Evolutionary conservation across 1,284 basidiomycete genomes (phyloP), one percentile per base, ranked within the genome.

Genomic region (Naganishia sp.): DNA sequence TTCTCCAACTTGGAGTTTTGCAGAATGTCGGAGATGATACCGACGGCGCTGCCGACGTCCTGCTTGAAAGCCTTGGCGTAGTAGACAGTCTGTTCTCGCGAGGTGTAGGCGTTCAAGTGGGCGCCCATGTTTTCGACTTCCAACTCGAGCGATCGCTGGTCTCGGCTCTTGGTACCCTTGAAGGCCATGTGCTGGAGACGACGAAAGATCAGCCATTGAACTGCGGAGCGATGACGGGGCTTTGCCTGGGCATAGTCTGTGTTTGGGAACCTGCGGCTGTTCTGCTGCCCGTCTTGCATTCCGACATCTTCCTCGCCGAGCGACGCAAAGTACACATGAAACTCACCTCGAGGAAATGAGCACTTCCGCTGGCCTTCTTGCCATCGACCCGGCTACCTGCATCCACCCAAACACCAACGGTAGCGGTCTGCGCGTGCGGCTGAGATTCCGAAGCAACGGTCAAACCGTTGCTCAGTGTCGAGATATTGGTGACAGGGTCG

Each of bases 91-190:
- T 99, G 95, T 83, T 99, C 95, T 71, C 95, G 88, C 50, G 94
- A 97, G 21, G 95, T 99, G 84, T 98, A 99, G 64, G 96, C 95
- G 80, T 99, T 98, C 69, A 99, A 83, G 80, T 98, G 95, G 46
- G 95, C 93, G 72, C 96, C 96, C 69, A 98, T 85, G 83, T 97
- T 96, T 83, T 99, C 95, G 54, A 99, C 95, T 81, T 99, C 94
- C 68, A 98, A 86, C 82, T 99, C 96, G 67, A 99, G 87, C 47
- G 87, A 85, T 75, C 93, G 90, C 81, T 99, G 95, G 53, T 87
- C 87, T 71, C 96, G 90, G 73, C 87, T 87, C 78, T 86, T 86
- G 65, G 96, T 99, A 66, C 96, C 96, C 84, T 94, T 93, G 77
- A 79, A 77, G 46, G 76, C 75, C 67, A 78, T 75, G 72, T 77